Evolutionary conservation across 768 basidiomycete species (phyloP).

Genomic region (Cystofilobasidium ferigula): DNA sequence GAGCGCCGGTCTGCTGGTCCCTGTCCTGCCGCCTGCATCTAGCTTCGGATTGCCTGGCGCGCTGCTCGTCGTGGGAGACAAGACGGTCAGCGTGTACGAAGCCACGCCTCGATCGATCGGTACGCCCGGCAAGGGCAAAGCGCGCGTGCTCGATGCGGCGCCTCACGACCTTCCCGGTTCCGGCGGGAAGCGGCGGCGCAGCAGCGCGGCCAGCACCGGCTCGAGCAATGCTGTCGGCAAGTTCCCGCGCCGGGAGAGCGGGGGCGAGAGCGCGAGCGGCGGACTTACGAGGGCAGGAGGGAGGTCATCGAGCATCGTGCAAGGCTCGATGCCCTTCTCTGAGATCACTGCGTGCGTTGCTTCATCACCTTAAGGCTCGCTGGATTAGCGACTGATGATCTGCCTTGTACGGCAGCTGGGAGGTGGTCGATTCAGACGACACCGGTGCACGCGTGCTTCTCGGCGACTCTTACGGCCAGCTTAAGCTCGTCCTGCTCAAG

Average conservation of each 20-base stretch:
- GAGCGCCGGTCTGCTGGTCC: slow-evolving; percentile 6
- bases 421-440: slow-evolving; percentile 11
- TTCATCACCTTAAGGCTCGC: too few relatives aligned
- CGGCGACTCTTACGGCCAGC: slow-evolving; percentile 59
- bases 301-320: neutral
- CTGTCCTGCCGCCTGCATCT: slow-evolving; percentile 1
- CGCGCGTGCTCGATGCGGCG: neutral
- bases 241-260: neutral
- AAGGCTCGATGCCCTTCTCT: slow-evolving; percentile 53
- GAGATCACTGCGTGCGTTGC: slow-evolving; percentile 58
- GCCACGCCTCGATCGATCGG: neutral
- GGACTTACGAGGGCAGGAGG: neutral
- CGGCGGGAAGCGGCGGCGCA: slow-evolving; percentile 23
- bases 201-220: slow-evolving; percentile 12
- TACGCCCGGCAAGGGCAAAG: slow-evolving; percentile 5
- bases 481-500: slow-evolving; percentile 55
- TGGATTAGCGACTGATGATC: too few relatives aligned
- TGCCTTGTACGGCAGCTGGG: slow-evolving; percentile 12
- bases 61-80: slow-evolving; percentile 34
- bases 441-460: slow-evolving; percentile 7
- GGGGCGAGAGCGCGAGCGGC: slow-evolving; percentile 13
- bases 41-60: slow-evolving; percentile 14
- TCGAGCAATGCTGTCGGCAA: neutral
- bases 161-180: neutral
- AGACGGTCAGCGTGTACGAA: slow-evolving; percentile 21